These are phyloP conservation scores for Kockovaella imperatae DNA, from an alignment of 768 basidiomycete genomes.

Conservation along the genomic window DNA sequence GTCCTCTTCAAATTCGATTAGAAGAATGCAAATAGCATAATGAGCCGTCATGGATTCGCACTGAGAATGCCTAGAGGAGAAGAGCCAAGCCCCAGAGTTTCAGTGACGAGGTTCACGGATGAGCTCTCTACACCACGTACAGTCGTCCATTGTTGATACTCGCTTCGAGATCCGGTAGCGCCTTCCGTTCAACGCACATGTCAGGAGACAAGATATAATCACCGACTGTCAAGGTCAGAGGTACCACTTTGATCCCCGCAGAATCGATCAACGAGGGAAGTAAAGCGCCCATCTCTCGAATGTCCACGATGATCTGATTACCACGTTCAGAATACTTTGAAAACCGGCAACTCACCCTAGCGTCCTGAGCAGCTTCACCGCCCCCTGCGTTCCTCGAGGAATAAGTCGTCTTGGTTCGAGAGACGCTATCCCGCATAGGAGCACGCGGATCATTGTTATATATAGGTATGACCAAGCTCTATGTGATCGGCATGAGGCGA, in stretches of 20 bases:
- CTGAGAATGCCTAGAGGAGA: conserved; percentile 92
- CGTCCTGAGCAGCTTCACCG: conserved; percentile 60
- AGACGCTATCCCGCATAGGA: conserved; percentile 37
- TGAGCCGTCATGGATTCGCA: conserved; percentile 95
- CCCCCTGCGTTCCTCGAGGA: conserved; percentile 85
- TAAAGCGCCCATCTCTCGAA: conserved; percentile 91
- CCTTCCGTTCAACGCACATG: conserved; percentile 93
- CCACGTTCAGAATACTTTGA: neutral
- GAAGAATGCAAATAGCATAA: conserved; percentile 83
- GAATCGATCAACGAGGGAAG: conserved; percentile 85
- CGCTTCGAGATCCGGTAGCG: conserved; percentile 79
- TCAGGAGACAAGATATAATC: conserved; percentile 94
- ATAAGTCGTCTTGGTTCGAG: conserved; percentile 47
- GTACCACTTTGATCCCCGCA: conserved; percentile 67
- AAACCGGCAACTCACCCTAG: conserved; percentile 45
- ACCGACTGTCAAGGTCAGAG: conserved; percentile 85
- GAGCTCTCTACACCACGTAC: conserved; percentile 51
- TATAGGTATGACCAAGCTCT: conserved; percentile 88
- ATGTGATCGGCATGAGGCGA: neutral
- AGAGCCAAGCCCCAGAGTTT: too few relatives aligned
- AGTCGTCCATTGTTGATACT: conserved; percentile 90
- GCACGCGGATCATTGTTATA: conserved; percentile 46
- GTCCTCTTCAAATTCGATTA: conserved; percentile 97
- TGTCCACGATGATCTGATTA: conserved; percentile 80
- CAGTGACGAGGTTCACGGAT: neutral